phyloP scores from a whole-genome alignment of 2,329 filamentous ascomycete species.

The Reticulascus tulasneorum region DNA sequence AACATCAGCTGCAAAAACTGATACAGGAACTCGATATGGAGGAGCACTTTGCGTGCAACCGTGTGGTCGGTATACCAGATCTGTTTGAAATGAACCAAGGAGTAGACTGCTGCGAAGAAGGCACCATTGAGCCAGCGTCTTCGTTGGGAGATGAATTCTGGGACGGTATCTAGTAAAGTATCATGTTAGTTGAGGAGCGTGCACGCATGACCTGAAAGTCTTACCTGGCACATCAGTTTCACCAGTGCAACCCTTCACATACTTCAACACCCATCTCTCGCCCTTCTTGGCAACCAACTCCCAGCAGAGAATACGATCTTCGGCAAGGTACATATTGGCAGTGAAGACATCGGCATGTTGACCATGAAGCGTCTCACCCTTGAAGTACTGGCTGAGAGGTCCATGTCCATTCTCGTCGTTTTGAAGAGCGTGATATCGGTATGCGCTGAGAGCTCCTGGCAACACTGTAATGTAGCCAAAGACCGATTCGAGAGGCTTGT shows the following conservation, averaged over 20 bases:
- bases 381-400: constrained; percentile 96
- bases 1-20: constrained; percentile 90
- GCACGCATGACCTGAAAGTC: constrained; percentile 22
- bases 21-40: constrained; percentile 94
- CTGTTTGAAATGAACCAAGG: constrained; percentile 89
- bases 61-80: constrained; percentile 93
- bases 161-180: constrained; percentile 70
- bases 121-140: constrained; percentile 97
- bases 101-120: constrained; percentile 98
- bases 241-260: constrained; percentile 92
- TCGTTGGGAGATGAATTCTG: constrained; percentile 95
- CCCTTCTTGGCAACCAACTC: constrained; percentile 93
- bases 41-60: constrained; percentile 77
- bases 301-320: constrained; percentile 88
- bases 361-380: constrained; percentile 94
- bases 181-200: constrained; percentile 13
- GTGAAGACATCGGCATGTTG: constrained; percentile 97
- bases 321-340: constrained; percentile 91
- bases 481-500: constrained; percentile 94
- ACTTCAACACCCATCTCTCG: constrained; percentile 96
- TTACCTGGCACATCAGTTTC: constrained; percentile 96
- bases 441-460: constrained; percentile 90
- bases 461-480: constrained; percentile 98
- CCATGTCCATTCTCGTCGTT: constrained; percentile 96
- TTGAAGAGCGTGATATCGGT: constrained; percentile 91